Evolutionary conservation across 257 asterid species (phyloP).

Genomic region (Plantago major): DNA sequence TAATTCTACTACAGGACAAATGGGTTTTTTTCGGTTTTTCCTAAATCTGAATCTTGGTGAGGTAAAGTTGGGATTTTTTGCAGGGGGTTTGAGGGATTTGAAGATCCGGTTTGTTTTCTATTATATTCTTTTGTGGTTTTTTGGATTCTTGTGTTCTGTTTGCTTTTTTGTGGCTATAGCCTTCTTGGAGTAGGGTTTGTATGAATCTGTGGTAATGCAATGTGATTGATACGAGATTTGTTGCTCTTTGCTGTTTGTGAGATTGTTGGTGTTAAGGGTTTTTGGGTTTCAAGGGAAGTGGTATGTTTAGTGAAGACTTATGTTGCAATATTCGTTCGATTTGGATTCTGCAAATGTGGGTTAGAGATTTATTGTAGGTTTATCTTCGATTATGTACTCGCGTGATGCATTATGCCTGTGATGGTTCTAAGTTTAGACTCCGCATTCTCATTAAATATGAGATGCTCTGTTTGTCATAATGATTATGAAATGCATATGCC

Average conservation of each 20-base stretch:
- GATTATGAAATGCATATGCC: neutral
- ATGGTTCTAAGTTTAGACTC: constrained; percentile 2
- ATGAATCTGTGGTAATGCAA: constrained; percentile 12
- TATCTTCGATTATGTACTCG: no score
- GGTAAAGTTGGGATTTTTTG: constrained; percentile 28
- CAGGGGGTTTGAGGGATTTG: constrained; percentile 15
- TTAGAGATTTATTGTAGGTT: no score
- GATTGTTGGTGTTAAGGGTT: constrained; percentile 15
- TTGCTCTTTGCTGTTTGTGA: constrained; percentile 12
- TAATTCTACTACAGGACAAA: neutral
- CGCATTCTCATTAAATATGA: neutral
- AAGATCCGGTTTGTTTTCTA: constrained; percentile 31
- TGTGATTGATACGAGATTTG: constrained; percentile 15
- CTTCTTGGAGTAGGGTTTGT: neutral
- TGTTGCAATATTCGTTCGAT: no score
- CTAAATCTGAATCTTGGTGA: constrained; percentile 25
- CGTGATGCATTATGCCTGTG: neutral
- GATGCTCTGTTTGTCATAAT: neutral
- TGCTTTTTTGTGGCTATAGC: constrained; percentile 5
- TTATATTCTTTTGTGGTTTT: constrained; percentile 4
- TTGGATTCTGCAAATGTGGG: no score
- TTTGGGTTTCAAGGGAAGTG: no score
- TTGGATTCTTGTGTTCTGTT: constrained; percentile 20
- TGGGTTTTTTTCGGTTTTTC: neutral
- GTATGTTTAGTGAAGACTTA: constrained; percentile 14